A percentile compares a stretch with the other conserved stretches of the same genome.
phyloP scores from a whole-genome alignment of 192 early-diverging fungal species.

The Coemansia sp. region DNA sequence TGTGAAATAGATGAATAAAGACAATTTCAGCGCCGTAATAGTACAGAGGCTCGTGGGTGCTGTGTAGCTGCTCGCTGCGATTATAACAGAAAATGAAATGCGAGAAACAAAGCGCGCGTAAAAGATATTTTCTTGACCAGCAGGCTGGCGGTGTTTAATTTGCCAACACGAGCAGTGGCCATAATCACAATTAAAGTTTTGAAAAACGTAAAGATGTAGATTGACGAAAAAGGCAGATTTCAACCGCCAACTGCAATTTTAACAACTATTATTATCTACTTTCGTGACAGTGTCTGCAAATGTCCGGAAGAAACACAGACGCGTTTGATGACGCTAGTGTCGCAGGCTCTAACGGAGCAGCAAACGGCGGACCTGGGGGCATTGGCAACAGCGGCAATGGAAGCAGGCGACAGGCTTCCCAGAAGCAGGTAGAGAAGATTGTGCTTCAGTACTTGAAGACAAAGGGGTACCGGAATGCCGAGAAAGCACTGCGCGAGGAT shows the following conservation, averaged over 20 bases:
- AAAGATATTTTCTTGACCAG: not conserved
- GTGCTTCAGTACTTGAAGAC: conserved; percentile 66
- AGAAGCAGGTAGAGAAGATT: conserved; percentile 58
- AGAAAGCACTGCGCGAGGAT: conserved; percentile 63
- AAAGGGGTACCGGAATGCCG: conserved; percentile 70
- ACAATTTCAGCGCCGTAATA: not conserved
- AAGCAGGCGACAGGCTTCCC: conserved; percentile 22
- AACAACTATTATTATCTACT: not conserved
- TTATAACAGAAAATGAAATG: not conserved
- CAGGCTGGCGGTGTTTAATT: not conserved
- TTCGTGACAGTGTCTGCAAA: not conserved
- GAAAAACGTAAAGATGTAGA: not conserved
- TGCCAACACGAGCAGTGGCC: not conserved
- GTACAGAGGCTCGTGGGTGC: not conserved
- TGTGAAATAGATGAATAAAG: not conserved
- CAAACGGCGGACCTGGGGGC: conserved; percentile 2
- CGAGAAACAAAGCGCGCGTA: not conserved
- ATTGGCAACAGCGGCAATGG: not conserved
- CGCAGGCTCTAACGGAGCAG: not conserved
- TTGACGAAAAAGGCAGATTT: not conserved
- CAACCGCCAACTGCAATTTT: not conserved
- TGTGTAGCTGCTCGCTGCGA: not conserved
- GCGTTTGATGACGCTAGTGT: conserved; percentile 7
- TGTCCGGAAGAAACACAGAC: conserved; percentile 1
- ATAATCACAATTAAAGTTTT: not conserved